phyloP scores from a whole-genome alignment of 352 stramenopile species.

The Pseudoperonospora humuli region DNA sequence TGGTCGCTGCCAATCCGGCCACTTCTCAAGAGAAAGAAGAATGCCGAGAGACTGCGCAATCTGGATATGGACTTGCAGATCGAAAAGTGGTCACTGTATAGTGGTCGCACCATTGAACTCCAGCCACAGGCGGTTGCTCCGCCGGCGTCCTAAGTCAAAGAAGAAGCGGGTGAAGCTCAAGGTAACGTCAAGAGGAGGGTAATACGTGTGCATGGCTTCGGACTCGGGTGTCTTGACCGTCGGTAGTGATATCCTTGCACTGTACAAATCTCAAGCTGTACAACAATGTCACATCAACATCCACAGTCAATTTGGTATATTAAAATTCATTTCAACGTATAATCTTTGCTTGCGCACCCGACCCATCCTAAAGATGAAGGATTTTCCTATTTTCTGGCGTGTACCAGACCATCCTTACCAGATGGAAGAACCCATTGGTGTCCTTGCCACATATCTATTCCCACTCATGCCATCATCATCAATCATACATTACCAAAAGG shows the following conservation, averaged over 20 bases:
- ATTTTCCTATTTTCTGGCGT: too few relatives aligned
- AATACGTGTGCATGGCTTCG: too few relatives aligned
- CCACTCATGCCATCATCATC: too few relatives aligned
- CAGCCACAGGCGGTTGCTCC: constrained; percentile 25
- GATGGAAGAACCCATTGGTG: too few relatives aligned
- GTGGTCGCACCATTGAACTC: constrained; percentile 26
- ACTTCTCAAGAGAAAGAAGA: constrained; percentile 44
- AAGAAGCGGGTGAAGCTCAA: background rate
- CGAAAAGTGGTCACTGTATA: constrained; percentile 30
- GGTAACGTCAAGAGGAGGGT: too few relatives aligned
- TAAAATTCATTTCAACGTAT: constrained; percentile 14
- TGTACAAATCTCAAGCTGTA: too few relatives aligned
- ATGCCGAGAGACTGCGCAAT: constrained; percentile 39
- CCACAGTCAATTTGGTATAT: constrained; percentile 17
- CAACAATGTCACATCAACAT: too few relatives aligned
- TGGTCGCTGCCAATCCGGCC: constrained; percentile 44
- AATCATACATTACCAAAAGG: constrained; percentile 76
- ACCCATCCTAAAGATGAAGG: too few relatives aligned
- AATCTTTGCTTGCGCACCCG: background rate
- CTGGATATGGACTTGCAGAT: constrained; percentile 36
- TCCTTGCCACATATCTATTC: too few relatives aligned
- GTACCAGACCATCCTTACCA: too few relatives aligned
- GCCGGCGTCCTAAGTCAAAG: constrained; percentile 3
- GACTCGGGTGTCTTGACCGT: constrained; percentile 1
- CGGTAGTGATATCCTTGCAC: too few relatives aligned